Evolutionary conservation across 73 alveolate species (phyloP).

Genomic region (Paramecium biaurelia): DNA sequence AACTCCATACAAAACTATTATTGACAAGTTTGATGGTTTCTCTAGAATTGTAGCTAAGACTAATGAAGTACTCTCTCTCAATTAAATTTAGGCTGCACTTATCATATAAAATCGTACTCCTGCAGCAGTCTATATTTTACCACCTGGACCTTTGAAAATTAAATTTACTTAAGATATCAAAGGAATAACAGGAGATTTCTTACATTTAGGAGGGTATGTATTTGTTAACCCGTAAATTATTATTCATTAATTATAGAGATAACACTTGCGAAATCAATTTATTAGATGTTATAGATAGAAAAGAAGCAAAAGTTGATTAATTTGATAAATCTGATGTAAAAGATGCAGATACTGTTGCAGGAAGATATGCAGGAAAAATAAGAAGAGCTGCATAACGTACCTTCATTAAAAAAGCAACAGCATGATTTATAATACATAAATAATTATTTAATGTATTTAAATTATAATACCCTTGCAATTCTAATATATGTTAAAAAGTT

Average conservation of each 20-base stretch:
- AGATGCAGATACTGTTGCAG: conserved; percentile 65
- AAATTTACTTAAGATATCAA: conserved; percentile 59
- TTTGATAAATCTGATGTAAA: conserved; percentile 59
- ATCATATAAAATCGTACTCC: conserved; percentile 62
- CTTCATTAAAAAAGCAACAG: conserved; percentile 54
- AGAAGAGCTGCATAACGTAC: conserved; percentile 54
- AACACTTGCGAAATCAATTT: conserved; percentile 58
- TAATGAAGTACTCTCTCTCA: conserved; percentile 22
- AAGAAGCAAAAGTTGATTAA: conserved; percentile 61
- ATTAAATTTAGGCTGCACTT: conserved; percentile 48
- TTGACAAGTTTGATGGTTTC: conserved; percentile 56
- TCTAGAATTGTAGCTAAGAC: conserved; percentile 61
- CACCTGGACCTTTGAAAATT: conserved; percentile 64
- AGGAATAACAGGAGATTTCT: conserved; percentile 58
- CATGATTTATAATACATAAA: conserved; percentile 46
- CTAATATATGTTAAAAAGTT: too few species aligned
- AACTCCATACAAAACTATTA: conserved; percentile 60
- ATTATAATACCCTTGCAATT: too few species aligned
- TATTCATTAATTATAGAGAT: conserved; percentile 26
- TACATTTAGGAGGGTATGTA: conserved; percentile 63
- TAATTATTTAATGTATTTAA: neutral
- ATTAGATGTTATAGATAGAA: conserved; percentile 61
- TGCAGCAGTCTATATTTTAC: conserved; percentile 58
- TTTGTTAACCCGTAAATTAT: conserved; percentile 55
- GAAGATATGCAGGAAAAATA: conserved; percentile 57